Evolutionary conservation across 2,329 filamentous ascomycete genomes (phyloP).

Genomic region (Hypoxylon rubiginosum): DNA sequence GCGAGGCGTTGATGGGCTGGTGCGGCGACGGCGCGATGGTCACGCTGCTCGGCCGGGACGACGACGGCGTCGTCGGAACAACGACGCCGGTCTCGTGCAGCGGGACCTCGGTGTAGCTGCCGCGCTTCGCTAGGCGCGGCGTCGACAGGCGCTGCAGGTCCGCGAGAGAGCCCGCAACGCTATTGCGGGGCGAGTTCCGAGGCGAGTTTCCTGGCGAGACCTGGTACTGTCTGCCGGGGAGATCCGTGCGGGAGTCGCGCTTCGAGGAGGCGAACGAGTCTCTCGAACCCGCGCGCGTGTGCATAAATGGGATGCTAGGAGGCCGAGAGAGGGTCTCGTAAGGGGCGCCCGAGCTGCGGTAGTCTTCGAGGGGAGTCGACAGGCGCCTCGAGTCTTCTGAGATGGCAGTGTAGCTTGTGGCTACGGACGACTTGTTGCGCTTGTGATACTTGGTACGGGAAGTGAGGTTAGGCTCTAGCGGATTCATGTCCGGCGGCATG

Average conservation of each 20-base stretch:
- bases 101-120: conserved; percentile 65
- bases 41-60: conserved; percentile 43
- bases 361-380: conserved; percentile 60
- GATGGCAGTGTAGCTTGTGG: conserved; percentile 59
- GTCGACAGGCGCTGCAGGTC: conserved; percentile 64
- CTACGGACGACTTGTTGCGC: conserved; percentile 74
- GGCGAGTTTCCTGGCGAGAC: conserved; percentile 59
- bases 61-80: conserved; percentile 28
- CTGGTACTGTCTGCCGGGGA: conserved; percentile 70
- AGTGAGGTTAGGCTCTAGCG: conserved; percentile 88
- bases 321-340: conserved; percentile 63
- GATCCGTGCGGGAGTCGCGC: conserved; percentile 66
- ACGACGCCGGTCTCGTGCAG: conserved; percentile 56
- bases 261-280: conserved; percentile 66
- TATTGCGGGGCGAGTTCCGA: conserved; percentile 60
- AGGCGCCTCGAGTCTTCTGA: conserved; percentile 72
- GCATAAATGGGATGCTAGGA: conserved; percentile 80
- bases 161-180: conserved; percentile 57
- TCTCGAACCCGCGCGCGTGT: conserved; percentile 77
- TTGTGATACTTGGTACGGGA: conserved; percentile 75
- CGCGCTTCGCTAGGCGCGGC: conserved; percentile 53
- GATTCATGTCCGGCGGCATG: conserved; percentile 95
- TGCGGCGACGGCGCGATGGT: conserved; percentile 38
- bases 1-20: conserved; percentile 50
- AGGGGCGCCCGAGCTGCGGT: conserved; percentile 59